Evolutionary conservation across 2,329 filamentous ascomycete genomes (phyloP).

Genomic region (Dothidotthia symphoricarpi): DNA sequence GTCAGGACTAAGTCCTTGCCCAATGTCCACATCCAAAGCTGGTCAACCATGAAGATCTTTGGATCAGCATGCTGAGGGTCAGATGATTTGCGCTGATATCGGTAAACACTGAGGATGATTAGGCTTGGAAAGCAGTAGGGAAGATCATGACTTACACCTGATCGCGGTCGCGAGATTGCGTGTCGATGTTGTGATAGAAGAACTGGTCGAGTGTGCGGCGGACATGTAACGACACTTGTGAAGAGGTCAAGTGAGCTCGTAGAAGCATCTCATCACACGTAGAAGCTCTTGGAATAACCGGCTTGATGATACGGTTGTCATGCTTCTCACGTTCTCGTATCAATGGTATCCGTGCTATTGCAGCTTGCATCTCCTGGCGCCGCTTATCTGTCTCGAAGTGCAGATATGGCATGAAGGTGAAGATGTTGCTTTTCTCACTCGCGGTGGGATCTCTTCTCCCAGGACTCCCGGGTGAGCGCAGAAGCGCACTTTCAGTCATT

Average conservation of each 20-base stretch:
- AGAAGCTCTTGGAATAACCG: constrained; percentile 20
- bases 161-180: constrained; percentile 58
- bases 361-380: constrained; percentile 57
- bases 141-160: constrained; percentile 48
- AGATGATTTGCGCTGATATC: constrained; percentile 50
- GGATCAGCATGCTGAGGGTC: constrained; percentile 45
- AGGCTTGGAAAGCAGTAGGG: too few species aligned
- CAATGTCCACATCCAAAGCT: constrained; percentile 66
- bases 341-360: constrained; percentile 45
- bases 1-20: constrained; percentile 60
- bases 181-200: constrained; percentile 65
- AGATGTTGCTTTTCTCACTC: constrained; percentile 38
- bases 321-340: constrained; percentile 21
- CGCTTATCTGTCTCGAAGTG: constrained; percentile 62
- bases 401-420: constrained; percentile 62
- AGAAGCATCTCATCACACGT: constrained; percentile 50
- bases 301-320: constrained; percentile 16
- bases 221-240: constrained; percentile 54
- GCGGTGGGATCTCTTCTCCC: constrained; percentile 36
- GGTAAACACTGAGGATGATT: constrained; percentile 47
- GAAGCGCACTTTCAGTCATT: constrained; percentile 24
- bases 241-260: constrained; percentile 49
- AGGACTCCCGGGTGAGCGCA: constrained; percentile 38
- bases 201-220: constrained; percentile 65
- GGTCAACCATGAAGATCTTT: constrained; percentile 68